Conservation (phyloP, 1,284 basidiomycete genomes). For the Anthracocystis walkeri region DNA sequence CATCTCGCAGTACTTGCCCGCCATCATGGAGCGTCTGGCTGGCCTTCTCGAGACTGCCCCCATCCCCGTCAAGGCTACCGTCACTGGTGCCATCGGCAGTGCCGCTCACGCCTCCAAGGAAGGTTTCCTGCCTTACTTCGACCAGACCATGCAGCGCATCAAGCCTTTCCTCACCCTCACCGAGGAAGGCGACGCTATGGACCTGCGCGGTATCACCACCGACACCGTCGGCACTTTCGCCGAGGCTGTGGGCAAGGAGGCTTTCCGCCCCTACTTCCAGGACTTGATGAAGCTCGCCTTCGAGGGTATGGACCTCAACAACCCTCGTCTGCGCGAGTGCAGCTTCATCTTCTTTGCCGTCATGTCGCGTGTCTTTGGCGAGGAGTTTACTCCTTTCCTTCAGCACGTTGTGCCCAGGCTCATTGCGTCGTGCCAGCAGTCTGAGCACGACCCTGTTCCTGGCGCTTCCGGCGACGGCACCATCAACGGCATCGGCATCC, state of each 20-base stretch:
- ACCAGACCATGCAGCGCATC: conserved; percentile 88
- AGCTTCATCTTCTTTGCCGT: conserved; percentile 99
- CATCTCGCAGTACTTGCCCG: conserved; percentile 88
- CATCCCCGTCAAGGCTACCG: conserved; percentile 88
- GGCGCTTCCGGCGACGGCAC: conserved; percentile 67
- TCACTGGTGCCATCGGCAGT: conserved; percentile 97
- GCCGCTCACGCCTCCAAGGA: conserved; percentile 97
- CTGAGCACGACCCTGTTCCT: conserved; percentile 72
- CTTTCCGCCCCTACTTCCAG: conserved; percentile 94
- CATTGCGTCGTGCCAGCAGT: conserved; percentile 84
- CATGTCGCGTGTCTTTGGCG: conserved; percentile 94
- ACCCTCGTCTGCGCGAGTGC: conserved; percentile 89
- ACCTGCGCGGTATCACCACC: conserved; percentile 96
- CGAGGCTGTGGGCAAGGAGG: conserved; percentile 93
- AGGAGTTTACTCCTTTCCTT: conserved; percentile 91
- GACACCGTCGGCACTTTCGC: conserved; percentile 98
- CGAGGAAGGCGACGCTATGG: conserved; percentile 81
- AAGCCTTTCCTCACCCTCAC: conserved; percentile 85
- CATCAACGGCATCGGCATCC: conserved; percentile 73
- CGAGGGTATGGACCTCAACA: conserved; percentile 86
- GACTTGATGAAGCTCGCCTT: conserved; percentile 97
- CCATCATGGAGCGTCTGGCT: conserved; percentile 95
- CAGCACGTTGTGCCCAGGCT: conserved; percentile 88
- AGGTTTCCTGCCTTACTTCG: conserved; percentile 94
- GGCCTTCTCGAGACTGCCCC: conserved; percentile 89